Evolutionary conservation across 148 eudicot species (phyloP), one percentile per base, ranked within the genome.

Genomic region (Mesembryanthemum crystallinum): DNA sequence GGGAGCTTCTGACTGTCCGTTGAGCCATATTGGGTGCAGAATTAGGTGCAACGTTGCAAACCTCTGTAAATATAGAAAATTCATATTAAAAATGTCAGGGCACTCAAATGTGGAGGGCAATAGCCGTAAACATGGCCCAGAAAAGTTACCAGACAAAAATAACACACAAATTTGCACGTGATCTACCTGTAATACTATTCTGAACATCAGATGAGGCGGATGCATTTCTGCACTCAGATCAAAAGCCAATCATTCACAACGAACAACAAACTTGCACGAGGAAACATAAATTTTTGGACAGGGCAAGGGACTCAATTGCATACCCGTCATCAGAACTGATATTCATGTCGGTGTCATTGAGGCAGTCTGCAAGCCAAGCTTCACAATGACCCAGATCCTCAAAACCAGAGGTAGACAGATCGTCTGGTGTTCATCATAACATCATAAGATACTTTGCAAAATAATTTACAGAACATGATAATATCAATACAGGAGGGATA

Each of bases 301-400:
- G 32, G 32, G 13, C 61, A 15, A 24, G 47, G 57, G 64, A 55
- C 28, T 25, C 71, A 72, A 45, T 24, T 23, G 23, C 75, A 64
- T 87, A 92, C 98, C 78, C 78, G 45, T 92, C 92, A 73, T 86
- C 90, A 39, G 83, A 80, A 79, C 87, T 85, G 77, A 85, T 72
- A 47, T 87, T 85, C 92, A 88, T 87, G 76, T 88, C 90, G 29
- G 88, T 65, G 77, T 92, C 90, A 60, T 82, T 87, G 23, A 94
- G 83, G 87, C 98, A 94, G 78, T 92, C 90, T 24, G 94, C 90
- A 74, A 92, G 85, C 98, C 98, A 94, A 25, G 88, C 90, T 69
- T 92, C 97, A 73, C 96, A 81, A 63, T 86, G 85, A 71, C 86
- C 89, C 82, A 90, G 83, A 68, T 83, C 85, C 78, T 87, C 97